Conservation (phyloP, 163 green algal species). For the Scenedesmus sp. region DNA sequence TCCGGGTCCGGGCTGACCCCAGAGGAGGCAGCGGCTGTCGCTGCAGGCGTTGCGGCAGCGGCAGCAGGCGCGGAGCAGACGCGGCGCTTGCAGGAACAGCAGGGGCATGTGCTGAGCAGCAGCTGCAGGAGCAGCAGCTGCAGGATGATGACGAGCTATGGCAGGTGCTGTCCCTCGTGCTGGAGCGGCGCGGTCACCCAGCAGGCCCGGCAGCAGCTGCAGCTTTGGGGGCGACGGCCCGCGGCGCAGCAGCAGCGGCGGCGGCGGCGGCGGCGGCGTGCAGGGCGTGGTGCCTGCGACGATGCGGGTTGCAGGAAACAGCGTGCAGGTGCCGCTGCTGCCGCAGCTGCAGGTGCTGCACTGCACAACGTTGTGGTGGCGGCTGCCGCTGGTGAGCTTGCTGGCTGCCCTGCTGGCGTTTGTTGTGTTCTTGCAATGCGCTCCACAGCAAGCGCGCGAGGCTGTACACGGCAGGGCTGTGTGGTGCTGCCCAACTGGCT, state of each 20-base stretch:
- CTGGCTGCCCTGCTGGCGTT: not conserved
- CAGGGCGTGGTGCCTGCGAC: not conserved
- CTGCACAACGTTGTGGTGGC: conserved; percentile 33
- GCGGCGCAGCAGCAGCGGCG: not conserved
- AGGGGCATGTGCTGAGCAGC: not conserved
- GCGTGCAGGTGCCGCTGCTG: conserved; percentile 32
- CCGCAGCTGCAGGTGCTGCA: conserved; percentile 32
- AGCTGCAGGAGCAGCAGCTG: not conserved
- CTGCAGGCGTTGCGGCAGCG: conserved; percentile 20
- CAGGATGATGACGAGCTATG: not conserved
- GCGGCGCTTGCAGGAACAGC: not conserved
- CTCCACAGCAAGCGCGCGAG: not conserved
- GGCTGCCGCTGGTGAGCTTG: conserved; percentile 28
- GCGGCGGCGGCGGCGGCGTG: not conserved
- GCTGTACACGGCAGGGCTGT: not conserved
- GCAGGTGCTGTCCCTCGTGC: not conserved
- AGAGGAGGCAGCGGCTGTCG: conserved; percentile 20
- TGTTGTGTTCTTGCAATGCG: not conserved
- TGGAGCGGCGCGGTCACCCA: not conserved
- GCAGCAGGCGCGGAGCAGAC: not conserved
- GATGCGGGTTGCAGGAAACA: not conserved
- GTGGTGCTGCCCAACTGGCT: not conserved
- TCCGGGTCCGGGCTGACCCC: not conserved
- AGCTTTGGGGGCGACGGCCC: not conserved
- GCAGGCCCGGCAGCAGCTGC: conserved; percentile 20